phyloP scores from a whole-genome alignment of 169 alveolate genomes.

The Plasmodium sp. region DNA sequence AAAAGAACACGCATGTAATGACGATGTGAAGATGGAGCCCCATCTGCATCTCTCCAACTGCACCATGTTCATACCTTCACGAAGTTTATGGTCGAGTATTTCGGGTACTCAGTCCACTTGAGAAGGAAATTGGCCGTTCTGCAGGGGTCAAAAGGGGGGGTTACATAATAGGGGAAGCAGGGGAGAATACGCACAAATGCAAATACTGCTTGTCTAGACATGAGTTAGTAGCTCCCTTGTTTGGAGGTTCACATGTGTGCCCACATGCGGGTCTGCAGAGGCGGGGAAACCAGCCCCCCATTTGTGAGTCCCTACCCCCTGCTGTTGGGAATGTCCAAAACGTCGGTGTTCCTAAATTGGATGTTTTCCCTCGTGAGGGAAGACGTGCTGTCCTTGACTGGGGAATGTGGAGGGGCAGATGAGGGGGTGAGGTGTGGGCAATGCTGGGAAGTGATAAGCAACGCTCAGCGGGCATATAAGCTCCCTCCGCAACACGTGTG shows the following conservation, averaged over 20 bases:
- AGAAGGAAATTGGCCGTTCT: conserved; percentile 61
- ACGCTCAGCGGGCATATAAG: not conserved
- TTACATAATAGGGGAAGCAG: not conserved
- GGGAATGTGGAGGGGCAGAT: too few species aligned
- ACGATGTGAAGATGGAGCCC: not conserved
- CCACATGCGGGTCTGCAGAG: not conserved
- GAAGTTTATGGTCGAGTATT: conserved; percentile 55
- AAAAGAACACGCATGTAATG: not conserved
- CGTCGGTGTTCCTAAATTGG: conserved; percentile 27
- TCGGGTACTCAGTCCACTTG: conserved; percentile 72
- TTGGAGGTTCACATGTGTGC: not conserved
- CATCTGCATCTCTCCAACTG: not conserved
- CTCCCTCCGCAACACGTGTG: too few species aligned
- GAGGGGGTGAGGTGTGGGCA: not conserved
- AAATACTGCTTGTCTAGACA: not conserved
- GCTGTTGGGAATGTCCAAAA: conserved; percentile 56
- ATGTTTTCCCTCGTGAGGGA: conserved; percentile 60
- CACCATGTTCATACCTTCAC: conserved; percentile 13
- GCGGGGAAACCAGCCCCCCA: not conserved
- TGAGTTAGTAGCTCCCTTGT: not conserved
- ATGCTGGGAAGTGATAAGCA: not conserved
- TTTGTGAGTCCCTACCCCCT: conserved; percentile 39
- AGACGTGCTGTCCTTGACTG: conserved; percentile 25
- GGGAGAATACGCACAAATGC: not conserved
- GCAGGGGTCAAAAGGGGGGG: not conserved